Evolutionary conservation across 2,329 filamentous ascomycete genomes (phyloP), one percentile per base, ranked within the genome.

Genomic region (Fusarium sulawesiense): DNA sequence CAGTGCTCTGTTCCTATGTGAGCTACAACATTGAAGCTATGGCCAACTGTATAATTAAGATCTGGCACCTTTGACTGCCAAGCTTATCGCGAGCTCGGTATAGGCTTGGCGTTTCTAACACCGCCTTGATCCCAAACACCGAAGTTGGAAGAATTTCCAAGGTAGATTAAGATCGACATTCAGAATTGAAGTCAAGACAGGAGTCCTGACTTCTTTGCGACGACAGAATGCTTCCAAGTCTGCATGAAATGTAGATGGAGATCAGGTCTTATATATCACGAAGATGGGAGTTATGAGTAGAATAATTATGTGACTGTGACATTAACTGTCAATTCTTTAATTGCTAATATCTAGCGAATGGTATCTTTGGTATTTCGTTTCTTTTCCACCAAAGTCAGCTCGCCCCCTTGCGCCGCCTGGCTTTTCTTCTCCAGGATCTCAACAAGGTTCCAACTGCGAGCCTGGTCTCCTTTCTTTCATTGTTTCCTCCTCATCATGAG

Each of bases 341-440:
- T 71, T 70, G 76, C 75, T 76, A 66, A 64, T 76, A 70, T 79
- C 76, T 79, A 80, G 79, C 79, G 79, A 80, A 79, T 78, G 79
- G 76, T 77, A 79, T 80, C 78, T 78, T 80, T 78, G 78, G 76
- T 79, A 71, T 76, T 73, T 68, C 61, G 54, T 66, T 66, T 66
- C 58, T 58, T 63, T 58, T 66, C 55, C 48, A 66, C 66, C 67
- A 60, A 68, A 64, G 60, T 64, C 65, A 54, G 46, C 60, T 67
- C 60, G 58, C 70, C 66, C 62, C 61, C 64, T 49, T 74, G 67
- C 66, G 63, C 69, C 69, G 46, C 62, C 68, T 64, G 71, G 49
- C n/a, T 67, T 64, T 73, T 57, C 61, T 51, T 63, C 61, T 66
- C 60, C 68, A 66, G 64, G 71, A 64, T 58, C 18, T 37, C 66